phyloP scores from a whole-genome alignment of 805 yeast genomes.

The Sugiyamaella chiloensis region DNA sequence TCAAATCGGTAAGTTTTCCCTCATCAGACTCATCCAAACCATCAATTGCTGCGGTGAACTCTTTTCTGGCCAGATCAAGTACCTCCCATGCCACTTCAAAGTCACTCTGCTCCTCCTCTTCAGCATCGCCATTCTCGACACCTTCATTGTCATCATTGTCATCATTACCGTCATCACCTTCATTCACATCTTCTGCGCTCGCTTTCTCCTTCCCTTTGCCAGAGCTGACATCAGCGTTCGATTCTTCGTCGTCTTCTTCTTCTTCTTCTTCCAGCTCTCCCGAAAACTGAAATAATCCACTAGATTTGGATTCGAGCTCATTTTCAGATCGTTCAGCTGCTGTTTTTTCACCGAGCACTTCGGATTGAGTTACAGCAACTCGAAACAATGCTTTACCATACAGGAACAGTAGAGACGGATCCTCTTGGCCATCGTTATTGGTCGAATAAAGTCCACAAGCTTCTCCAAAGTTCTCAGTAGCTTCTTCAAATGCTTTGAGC shows the following conservation, averaged over 20 bases:
- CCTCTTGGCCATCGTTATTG: constrained; percentile 53
- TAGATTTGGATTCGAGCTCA: constrained; percentile 12
- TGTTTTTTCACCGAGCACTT: constrained; percentile 61
- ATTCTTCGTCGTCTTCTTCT: constrained; percentile 24
- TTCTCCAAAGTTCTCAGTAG: constrained; percentile 66
- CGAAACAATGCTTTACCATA: constrained; percentile 82
- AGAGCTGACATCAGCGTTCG: constrained; percentile 29
- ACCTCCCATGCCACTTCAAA: constrained; percentile 89
- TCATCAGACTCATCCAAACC: constrained; percentile 21
- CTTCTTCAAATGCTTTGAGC: constrained; percentile 59
- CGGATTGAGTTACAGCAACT: constrained; percentile 69
- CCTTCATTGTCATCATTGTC: constrained; percentile 29
- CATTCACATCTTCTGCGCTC: constrained; percentile 17
- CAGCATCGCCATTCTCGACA: constrained; percentile 28
- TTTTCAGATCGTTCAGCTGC: constrained; percentile 26
- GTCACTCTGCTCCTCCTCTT: constrained; percentile 56
- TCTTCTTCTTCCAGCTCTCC: constrained; percentile 25
- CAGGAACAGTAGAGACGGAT: constrained; percentile 65
- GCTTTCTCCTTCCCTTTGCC: constrained; percentile 15
- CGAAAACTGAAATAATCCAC: constrained; percentile 22
- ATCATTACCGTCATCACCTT: constrained; percentile 19
- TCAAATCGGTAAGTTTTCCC: constrained; percentile 27
- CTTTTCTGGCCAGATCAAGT: constrained; percentile 69
- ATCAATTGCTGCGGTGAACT: constrained; percentile 50
- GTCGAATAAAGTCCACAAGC: constrained; percentile 60